Evolutionary conservation across 441 rosid species (phyloP), one percentile per base, ranked within the genome.

Genomic region (Populus hybrid): DNA sequence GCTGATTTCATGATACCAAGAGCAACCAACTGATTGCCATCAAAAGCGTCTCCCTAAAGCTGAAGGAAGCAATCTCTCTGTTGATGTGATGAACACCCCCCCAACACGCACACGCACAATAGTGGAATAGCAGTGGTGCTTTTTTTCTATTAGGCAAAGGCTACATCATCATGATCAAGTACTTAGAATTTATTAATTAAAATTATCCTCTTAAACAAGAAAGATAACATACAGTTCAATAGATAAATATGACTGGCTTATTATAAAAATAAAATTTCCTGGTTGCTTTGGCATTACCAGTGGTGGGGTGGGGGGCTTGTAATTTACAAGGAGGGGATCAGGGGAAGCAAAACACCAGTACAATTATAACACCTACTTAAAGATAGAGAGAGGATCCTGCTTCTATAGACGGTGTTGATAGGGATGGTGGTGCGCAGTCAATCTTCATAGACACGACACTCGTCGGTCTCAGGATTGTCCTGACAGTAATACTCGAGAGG

Each of bases 1-100:
- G 97, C 92, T 7, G 99, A 93, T 86, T 98, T 96, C 75, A 94
- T 2, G 98, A 95, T 81, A 88, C 91, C 14, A 90, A 87, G 86
- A 91, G 86, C 65, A 92, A 94, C 84, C 94, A 93, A 82, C 83
- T 94, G 78, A 93, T 92, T 67, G 97, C 97, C 38, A 94, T 90
- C 82, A 91, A 95, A 89, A 88, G 95, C 82, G 95, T 90, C 42
- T 85, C 97, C 16, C 89, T 96, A 73, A 91, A 91, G 89, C 93
- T 94, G 10, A 91, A 88, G 98, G 93, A 81, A 90, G 91, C 67
- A 75, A 74, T 74, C 92, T 95, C 85, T 42, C 77, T 4, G 85
- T 93, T 18, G 86, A 90, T 80, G 91, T 92, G 57, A 50, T 50
- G 57, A 38, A 38, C 24, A 10, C 46, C 1, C 42, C 24, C 24